Conservation (phyloP, 2,329 filamentous ascomycete species). For the Polytolypa hystricis region DNA sequence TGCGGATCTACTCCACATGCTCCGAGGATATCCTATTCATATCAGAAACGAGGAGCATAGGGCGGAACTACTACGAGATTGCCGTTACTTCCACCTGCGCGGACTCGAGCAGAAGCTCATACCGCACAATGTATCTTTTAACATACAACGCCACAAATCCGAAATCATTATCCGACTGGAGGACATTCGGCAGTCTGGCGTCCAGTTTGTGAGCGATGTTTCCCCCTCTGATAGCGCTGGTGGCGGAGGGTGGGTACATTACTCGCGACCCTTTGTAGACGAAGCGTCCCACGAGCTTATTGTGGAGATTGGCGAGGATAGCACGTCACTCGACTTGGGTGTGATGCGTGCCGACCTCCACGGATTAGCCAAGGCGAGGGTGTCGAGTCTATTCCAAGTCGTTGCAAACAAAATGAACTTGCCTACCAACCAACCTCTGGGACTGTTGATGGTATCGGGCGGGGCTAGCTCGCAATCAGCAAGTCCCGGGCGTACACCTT, state of each 20-base stretch:
- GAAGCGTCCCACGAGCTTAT: slow-evolving; percentile 61
- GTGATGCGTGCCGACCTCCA: slow-evolving; percentile 59
- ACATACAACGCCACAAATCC: slow-evolving; percentile 53
- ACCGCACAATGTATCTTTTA: slow-evolving; percentile 63
- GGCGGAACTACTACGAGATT: slow-evolving; percentile 67
- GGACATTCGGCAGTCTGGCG: slow-evolving; percentile 78
- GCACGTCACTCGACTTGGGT: slow-evolving; percentile 46
- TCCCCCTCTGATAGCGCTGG: slow-evolving; percentile 11
- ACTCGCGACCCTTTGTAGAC: slow-evolving; percentile 79
- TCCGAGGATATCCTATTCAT: slow-evolving; percentile 72
- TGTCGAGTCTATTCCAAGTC: slow-evolving; percentile 66
- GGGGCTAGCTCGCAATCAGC: slow-evolving; percentile 50
- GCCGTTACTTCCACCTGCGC: slow-evolving; percentile 85
- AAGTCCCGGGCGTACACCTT: slow-evolving; percentile 56
- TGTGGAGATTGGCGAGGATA: slow-evolving; percentile 64
- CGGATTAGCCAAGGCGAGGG: slow-evolving; percentile 55
- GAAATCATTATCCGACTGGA: slow-evolving; percentile 75
- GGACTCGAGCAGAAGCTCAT: slow-evolving; percentile 82
- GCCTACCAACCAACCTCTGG: slow-evolving; percentile 47
- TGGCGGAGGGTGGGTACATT: slow-evolving; percentile 53
- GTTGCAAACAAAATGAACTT: slow-evolving; percentile 70
- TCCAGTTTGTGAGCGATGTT: slow-evolving; percentile 52
- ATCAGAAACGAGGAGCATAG: slow-evolving; percentile 70
- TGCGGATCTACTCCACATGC: slow-evolving; percentile 65
- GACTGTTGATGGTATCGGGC: slow-evolving; percentile 56